Base-by-base conservation (phyloP, 2,329 filamentous ascomycete species). In the Magnaporthales sp. region DNA sequence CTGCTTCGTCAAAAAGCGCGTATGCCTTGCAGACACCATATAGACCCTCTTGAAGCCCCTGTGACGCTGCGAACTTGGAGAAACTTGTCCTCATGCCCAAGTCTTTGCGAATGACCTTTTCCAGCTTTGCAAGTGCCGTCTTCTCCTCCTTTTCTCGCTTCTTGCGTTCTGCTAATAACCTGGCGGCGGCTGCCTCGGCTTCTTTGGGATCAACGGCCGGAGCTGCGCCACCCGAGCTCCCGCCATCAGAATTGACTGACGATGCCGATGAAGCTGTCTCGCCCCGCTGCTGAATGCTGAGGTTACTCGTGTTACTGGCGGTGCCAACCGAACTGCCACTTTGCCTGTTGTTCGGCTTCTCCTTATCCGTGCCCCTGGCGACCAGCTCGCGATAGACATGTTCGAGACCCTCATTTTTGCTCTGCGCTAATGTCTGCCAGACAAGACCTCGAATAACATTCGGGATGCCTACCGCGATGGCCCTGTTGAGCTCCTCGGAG, bases 21-120 rank as follows among this genome's bases (percentile, higher is more conserved):
- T 99, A 99, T 1, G 95, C 93, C 78, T 98, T 99, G 81, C 95
- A 99, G 46, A 99, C 87, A 51, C 93, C 93, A 77, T 97, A 98
- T 10, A 99, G 84, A 9, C 92, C 91, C 73, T 98, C 95, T 77
- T 98, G 95, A 60, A 97, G 87, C 38, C 93, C 93, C 69, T 93
- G 91, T 38, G 93, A 91, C 69, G 93, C 90, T 68, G 96, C 91
- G 78, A 96, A 97, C 77, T 97, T 98, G 67, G 94, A 97, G 79
- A 93, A 99, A 77, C 93, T 97, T 54, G 95, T 99, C 70, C 95
- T 86, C 30, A 93, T 89, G 54, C 96, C 96, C 69, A 99, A 81
- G 75, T 99, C 95, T 68, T 93, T 89, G 71, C 90, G 91, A 74
- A 99, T 99, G 1, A 85, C 83, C 80, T 97, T 98, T 77, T 99